Base-by-base conservation (phyloP, 257 asterid species). In the Voacanga thouarsii region DNA sequence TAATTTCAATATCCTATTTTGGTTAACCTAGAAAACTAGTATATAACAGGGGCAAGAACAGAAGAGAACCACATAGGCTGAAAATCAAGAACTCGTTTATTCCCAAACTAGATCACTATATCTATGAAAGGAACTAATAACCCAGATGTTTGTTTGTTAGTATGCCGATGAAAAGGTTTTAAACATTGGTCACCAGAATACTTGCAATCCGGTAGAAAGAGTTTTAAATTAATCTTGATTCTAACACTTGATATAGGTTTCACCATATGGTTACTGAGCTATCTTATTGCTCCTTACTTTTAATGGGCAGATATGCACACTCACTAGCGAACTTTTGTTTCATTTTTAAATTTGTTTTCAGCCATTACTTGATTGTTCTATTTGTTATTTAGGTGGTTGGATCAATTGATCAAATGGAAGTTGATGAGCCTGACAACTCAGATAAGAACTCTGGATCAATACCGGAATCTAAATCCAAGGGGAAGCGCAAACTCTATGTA, bases 361-460 rank as follows among this genome's bases (percentile, higher is more conserved):
- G 30, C 73, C 71, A 47, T 55, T 71, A 45, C 47, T 75, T 45
- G 44, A 23, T 68, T 73, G 74, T 79, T 24, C 74, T 28, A 65
- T 75, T 50, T 76, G 57, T 24, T 75, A 60, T 74, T 78, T 12
- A 96, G 99, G 96, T 90, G 79, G 95, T 96, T 65, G 98, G 98
- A 83, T 89, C 94, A 53, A 80, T 90, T 83, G 97, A 96, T 84
- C 94, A 89, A 89, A 92, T 96, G 99, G 99, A 93, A 79, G 86
- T 87, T 80, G 97, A 95, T 49, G 93, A 84, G 72, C 86, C 85
- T 75, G 92, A 93, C 83, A 85, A 82, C 83, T 84, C 94, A 65
- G 96, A 89, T 78, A 90, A 87, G 87, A 93, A 88, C 79, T 85
- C 93, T 45, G 97, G 89, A 77, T 83, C 92, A 75, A 84, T 79